A percentile compares a stretch with the other conserved stretches of the same genome.
These are phyloP conservation scores for Petunia axillaris DNA, from an alignment of 257 asterid species.

Conservation along the genomic window DNA sequence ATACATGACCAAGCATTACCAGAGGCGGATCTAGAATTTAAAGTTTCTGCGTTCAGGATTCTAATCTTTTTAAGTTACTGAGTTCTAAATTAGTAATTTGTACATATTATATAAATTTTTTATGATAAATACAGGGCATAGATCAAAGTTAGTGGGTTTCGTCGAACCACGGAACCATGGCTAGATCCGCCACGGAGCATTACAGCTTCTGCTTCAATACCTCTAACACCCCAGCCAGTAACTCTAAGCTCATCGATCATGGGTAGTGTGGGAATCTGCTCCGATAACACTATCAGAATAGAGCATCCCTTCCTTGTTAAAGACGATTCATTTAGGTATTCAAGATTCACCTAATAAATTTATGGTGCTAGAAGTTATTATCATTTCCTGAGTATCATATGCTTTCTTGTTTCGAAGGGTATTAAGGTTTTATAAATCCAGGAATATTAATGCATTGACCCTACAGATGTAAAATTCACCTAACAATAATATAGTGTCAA, in stretches of 20 bases:
- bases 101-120: too few relatives aligned
- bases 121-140: too few relatives aligned
- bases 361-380: not conserved
- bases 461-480: not conserved
- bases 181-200: too few relatives aligned
- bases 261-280: conserved; percentile 92
- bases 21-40: too few relatives aligned
- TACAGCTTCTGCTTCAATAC: conserved; percentile 92
- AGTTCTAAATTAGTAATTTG: too few relatives aligned
- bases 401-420: not conserved
- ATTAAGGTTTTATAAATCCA: not conserved
- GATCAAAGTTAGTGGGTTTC: too few relatives aligned
- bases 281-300: conserved; percentile 99
- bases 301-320: conserved; percentile 75
- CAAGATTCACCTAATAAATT: conserved; percentile 78
- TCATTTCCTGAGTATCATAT: conserved; percentile 24
- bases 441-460: not conserved
- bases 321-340: conserved; percentile 94
- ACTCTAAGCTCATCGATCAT: conserved; percentile 98
- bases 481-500: too few relatives aligned
- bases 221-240: conserved; percentile 99
- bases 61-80: too few relatives aligned
- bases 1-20: conserved; percentile 94
- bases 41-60: too few relatives aligned
- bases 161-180: too few relatives aligned